Evolutionary conservation across 2,329 filamentous ascomycete genomes (phyloP).

Genomic region (Clarireedia homoeocarpa): DNA sequence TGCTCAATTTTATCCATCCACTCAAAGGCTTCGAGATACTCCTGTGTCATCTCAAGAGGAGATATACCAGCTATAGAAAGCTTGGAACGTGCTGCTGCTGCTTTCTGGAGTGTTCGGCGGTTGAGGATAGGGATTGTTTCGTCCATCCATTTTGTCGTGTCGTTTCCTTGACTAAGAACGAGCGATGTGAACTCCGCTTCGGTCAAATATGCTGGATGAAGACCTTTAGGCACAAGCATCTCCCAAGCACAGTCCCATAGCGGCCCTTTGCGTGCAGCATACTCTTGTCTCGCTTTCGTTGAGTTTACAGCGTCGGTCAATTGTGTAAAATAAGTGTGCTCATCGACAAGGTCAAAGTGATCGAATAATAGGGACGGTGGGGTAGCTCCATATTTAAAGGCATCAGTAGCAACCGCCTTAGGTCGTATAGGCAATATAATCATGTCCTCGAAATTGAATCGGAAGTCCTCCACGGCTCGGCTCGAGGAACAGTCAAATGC

Average conservation of each 20-base stretch:
- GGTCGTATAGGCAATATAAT: slow-evolving; percentile 5
- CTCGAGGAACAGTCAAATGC: not conserved
- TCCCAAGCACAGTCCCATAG: slow-evolving; percentile 12
- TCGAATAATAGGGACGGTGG: not conserved
- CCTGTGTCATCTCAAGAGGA: slow-evolving; percentile 9
- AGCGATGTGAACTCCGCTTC: slow-evolving; percentile 11
- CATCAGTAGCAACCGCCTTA: not conserved
- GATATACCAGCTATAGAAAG: slow-evolving; percentile 11
- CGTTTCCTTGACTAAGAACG: slow-evolving; percentile 6
- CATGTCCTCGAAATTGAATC: slow-evolving; percentile 7
- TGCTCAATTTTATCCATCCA: slow-evolving; percentile 15
- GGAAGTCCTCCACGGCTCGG: not conserved
- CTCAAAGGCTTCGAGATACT: slow-evolving; percentile 12
- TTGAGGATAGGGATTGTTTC: slow-evolving; percentile 4
- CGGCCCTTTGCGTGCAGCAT: slow-evolving; percentile 5
- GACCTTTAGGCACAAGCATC: slow-evolving; percentile 10
- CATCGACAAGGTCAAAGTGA: slow-evolving; percentile 6
- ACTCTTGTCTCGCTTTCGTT: slow-evolving; percentile 7
- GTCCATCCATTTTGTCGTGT: slow-evolving; percentile 9
- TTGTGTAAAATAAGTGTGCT: slow-evolving; percentile 3
- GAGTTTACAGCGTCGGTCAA: slow-evolving; percentile 1
- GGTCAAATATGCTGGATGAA: slow-evolving; percentile 13
- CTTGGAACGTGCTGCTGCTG: slow-evolving; percentile 5
- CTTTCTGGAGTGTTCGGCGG: slow-evolving; percentile 9
- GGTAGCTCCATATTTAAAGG: not conserved